phyloP scores from a whole-genome alignment of 2,329 filamentous ascomycete genomes.

The Phialophora verrucosa region DNA sequence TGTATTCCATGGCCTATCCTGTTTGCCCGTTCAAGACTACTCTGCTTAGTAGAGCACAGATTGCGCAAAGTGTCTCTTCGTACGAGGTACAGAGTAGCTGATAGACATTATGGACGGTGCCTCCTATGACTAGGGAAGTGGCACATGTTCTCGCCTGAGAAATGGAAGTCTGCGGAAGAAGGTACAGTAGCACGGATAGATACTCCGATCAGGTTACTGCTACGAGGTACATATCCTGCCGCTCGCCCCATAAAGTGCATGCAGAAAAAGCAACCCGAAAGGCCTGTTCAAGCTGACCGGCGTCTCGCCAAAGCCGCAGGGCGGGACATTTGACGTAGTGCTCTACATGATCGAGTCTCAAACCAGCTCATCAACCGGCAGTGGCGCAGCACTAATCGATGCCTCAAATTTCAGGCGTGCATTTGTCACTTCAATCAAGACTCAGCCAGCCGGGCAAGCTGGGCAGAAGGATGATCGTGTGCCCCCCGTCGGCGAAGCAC shows the following conservation, averaged over 20 bases:
- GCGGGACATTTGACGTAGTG: slow-evolving; percentile 5
- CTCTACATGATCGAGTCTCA: slow-evolving; percentile 5
- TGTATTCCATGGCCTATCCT: slow-evolving; percentile 3
- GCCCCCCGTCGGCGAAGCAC: neutral
- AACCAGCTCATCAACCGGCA: slow-evolving; percentile 1
- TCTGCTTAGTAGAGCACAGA: neutral
- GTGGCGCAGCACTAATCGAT: slow-evolving; percentile 5
- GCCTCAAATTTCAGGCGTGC: slow-evolving; percentile 9
- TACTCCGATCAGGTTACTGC: neutral
- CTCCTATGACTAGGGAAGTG: neutral
- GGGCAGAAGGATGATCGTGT: neutral
- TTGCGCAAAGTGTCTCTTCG: neutral
- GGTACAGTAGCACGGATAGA: neutral
- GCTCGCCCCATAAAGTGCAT: slow-evolving; percentile 7
- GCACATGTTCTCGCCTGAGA: neutral
- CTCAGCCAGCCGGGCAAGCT: neutral
- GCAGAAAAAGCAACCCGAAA: slow-evolving; percentile 8
- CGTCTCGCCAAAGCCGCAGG: slow-evolving; percentile 12
- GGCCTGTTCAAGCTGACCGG: slow-evolving; percentile 14
- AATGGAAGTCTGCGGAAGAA: neutral
- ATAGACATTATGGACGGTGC: neutral
- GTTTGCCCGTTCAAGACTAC: neutral
- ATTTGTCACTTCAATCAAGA: neutral
- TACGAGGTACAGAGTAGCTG: neutral
- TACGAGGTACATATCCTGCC: neutral